Conservation (phyloP, 352 stramenopile species). For the Phytophthora ramorum region DNA sequence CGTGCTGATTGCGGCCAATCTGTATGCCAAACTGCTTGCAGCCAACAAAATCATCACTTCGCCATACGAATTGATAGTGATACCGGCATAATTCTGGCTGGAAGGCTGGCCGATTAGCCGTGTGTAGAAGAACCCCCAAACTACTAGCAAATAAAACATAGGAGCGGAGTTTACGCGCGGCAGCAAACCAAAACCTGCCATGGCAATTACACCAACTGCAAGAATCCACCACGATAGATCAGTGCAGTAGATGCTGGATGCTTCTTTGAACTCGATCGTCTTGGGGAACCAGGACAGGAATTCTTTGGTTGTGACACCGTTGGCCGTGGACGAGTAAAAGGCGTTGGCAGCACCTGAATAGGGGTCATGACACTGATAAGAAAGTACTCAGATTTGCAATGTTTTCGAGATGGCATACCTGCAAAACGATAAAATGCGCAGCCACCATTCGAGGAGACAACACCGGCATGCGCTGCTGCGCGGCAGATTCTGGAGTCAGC, state of each 20-base stretch:
- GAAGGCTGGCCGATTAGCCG: slow-evolving; percentile 64
- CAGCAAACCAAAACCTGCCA: slow-evolving; percentile 60
- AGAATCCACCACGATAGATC: slow-evolving; percentile 84
- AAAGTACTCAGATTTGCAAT: not conserved
- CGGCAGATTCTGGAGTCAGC: slow-evolving; percentile 83
- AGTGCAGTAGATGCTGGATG: slow-evolving; percentile 59
- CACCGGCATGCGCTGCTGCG: slow-evolving; percentile 81
- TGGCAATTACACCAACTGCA: slow-evolving; percentile 36
- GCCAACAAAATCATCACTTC: slow-evolving; percentile 76
- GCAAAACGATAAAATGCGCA: slow-evolving; percentile 70
- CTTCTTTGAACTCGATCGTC: slow-evolving; percentile 75
- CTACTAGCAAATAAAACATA: slow-evolving; percentile 64
- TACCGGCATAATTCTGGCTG: slow-evolving; percentile 63
- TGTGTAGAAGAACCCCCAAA: slow-evolving; percentile 82
- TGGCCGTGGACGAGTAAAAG: slow-evolving; percentile 53
- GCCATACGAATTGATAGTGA: slow-evolving; percentile 57
- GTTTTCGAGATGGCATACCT: slow-evolving; percentile 28
- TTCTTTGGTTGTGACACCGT: slow-evolving; percentile 57
- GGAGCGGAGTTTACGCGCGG: slow-evolving; percentile 43
- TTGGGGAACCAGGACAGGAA: slow-evolving; percentile 86
- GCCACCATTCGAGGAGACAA: slow-evolving; percentile 70
- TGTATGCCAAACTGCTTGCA: slow-evolving; percentile 50
- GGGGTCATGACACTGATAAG: not conserved
- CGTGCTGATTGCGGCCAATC: slow-evolving; percentile 47
- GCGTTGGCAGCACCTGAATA: slow-evolving; percentile 45